Conservation (phyloP, 1,139 yeast species). For the Geotrichum candidum region DNA sequence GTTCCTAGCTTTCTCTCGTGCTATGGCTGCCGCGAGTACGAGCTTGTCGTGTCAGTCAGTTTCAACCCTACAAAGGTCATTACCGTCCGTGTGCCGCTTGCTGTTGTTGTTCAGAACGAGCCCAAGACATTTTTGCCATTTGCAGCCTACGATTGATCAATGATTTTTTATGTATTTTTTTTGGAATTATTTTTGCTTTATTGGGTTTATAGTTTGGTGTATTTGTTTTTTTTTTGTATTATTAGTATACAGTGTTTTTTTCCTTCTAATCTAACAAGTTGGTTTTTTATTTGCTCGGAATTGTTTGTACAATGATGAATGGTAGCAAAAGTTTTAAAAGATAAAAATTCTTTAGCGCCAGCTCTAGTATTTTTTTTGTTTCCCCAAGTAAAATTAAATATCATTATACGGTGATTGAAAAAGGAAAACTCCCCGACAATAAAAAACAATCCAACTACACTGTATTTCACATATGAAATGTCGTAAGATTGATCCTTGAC, state of each 20-base stretch:
- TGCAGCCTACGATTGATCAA: neutral
- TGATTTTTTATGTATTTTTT: neutral
- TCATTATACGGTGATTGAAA: too few species aligned
- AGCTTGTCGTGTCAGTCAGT: slow-evolving; percentile 2
- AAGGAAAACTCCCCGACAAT: too few species aligned
- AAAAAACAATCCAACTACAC: too few species aligned
- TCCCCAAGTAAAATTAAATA: too few species aligned
- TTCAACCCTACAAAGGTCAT: slow-evolving; percentile 4
- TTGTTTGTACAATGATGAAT: too few species aligned
- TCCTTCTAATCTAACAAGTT: too few species aligned
- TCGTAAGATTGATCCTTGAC: too few species aligned
- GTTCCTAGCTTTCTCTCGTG: slow-evolving; percentile 6
- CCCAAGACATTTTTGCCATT: neutral
- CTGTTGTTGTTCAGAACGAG: neutral
- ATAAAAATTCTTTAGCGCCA: too few species aligned
- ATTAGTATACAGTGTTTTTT: too few species aligned
- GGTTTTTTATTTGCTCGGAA: neutral
- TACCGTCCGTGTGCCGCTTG: slow-evolving; percentile 7
- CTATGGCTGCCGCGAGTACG: slow-evolving; percentile 10
- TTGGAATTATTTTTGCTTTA: neutral
- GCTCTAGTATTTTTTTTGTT: too few species aligned
- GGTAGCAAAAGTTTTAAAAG: neutral
- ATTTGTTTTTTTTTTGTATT: neutral
- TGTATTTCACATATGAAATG: too few species aligned
- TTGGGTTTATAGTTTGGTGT: neutral